A percentile compares a stretch with the other conserved stretches of the same genome.
Conservation (phyloP, 768 basidiomycete species). For the Russula griseocarnosa region DNA sequence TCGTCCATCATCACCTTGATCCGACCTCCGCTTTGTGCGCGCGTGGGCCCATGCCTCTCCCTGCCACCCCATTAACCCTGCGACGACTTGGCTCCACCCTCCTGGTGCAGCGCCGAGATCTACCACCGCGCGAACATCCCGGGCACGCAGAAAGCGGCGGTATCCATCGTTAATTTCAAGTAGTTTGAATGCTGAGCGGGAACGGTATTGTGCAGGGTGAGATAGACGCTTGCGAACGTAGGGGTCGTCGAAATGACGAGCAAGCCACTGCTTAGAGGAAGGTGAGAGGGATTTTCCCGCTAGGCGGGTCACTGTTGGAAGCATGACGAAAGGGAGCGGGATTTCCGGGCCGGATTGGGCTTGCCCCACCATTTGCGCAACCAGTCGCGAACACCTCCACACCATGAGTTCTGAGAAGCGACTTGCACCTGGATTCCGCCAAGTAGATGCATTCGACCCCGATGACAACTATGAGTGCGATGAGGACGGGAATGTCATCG, state of each 20-base stretch:
- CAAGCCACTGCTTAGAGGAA: slow-evolving; percentile 60
- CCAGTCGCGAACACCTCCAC: not conserved
- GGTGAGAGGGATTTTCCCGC: slow-evolving; percentile 18
- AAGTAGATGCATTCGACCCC: slow-evolving; percentile 63
- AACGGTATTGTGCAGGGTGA: slow-evolving; percentile 53
- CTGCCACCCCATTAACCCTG: slow-evolving; percentile 55
- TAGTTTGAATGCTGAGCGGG: slow-evolving; percentile 91
- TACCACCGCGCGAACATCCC: slow-evolving; percentile 60
- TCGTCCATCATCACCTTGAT: not conserved
- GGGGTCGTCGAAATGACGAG: slow-evolving; percentile 65
- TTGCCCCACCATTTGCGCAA: too few species aligned
- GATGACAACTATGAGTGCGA: slow-evolving; percentile 62
- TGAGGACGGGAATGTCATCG: slow-evolving; percentile 37
- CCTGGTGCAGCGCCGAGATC: slow-evolving; percentile 93
- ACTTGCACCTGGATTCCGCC: slow-evolving; percentile 57
- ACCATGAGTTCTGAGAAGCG: slow-evolving; percentile 9
- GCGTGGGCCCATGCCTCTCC: slow-evolving; percentile 27
- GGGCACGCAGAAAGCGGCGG: slow-evolving; percentile 48
- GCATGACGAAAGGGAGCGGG: not conserved
- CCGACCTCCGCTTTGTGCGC: not conserved
- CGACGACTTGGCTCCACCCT: slow-evolving; percentile 89
- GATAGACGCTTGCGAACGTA: slow-evolving; percentile 58
- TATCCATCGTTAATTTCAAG: slow-evolving; percentile 66
- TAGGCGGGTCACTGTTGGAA: slow-evolving; percentile 9
- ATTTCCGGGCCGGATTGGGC: slow-evolving; percentile 1